Conservation (phyloP, 345 rosid species). For the Aquilaria malaccensis region DNA sequence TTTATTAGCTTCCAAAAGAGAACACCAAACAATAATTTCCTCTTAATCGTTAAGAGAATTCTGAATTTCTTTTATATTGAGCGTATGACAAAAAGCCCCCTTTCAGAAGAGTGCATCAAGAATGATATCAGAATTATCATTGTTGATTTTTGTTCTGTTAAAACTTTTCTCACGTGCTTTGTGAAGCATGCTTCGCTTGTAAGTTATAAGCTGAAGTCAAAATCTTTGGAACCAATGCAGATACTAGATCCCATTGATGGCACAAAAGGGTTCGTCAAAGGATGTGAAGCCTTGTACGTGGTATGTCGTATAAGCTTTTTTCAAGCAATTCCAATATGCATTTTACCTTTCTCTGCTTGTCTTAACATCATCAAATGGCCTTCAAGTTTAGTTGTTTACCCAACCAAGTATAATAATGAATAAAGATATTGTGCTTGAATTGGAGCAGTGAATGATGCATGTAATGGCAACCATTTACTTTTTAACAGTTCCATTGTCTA, state of each 20-base stretch:
- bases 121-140: not conserved
- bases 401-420: not conserved
- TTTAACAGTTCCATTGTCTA: too few species aligned
- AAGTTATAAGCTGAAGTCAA: slow-evolving; percentile 4
- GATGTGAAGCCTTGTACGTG: slow-evolving; percentile 76
- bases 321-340: not conserved
- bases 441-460: too few species aligned
- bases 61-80: not conserved
- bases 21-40: not conserved
- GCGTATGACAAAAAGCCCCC: not conserved
- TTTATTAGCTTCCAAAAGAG: not conserved
- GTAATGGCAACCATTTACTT: too few species aligned
- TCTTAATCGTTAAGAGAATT: not conserved
- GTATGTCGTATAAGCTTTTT: slow-evolving; percentile 30
- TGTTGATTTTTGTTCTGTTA: slow-evolving; percentile 1
- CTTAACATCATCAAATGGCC: slow-evolving; percentile 2
- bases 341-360: not conserved
- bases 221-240: slow-evolving; percentile 31
- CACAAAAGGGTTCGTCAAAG: slow-evolving; percentile 71
- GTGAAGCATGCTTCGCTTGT: slow-evolving; percentile 7
- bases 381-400: not conserved
- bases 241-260: slow-evolving; percentile 91
- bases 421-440: too few species aligned
- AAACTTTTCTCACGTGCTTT: not conserved
- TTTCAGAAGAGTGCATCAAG: not conserved